A percentile compares a stretch with the other conserved stretches of the same genome.
phyloP scores from a whole-genome alignment of 257 asterid genomes.

The Plectranthus barbatus region DNA sequence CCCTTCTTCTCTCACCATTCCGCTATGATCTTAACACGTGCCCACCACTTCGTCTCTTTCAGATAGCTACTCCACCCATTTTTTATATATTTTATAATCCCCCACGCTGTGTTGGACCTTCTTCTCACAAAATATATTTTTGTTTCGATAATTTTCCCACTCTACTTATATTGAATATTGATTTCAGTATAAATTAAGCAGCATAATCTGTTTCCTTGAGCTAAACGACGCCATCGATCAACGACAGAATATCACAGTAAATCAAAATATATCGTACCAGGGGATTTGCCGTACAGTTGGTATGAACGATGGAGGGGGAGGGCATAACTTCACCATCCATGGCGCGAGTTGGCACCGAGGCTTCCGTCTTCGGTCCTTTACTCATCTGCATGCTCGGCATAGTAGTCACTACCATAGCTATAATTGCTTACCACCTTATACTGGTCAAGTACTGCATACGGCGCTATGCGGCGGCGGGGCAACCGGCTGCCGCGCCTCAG shows the following conservation, averaged over 20 bases:
- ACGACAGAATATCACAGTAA: background rate
- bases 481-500: background rate
- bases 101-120: too few relatives aligned
- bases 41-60: background rate
- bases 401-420: conserved; percentile 19
- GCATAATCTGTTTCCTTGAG: background rate
- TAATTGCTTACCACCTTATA: conserved; percentile 40
- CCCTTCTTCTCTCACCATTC: conserved; percentile 5
- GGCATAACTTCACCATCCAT: conserved; percentile 24
- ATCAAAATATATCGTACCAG: background rate
- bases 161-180: background rate
- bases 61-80: background rate
- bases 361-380: conserved; percentile 23
- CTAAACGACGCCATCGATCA: background rate
- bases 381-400: conserved; percentile 39
- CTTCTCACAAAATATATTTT: background rate
- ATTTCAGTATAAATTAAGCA: background rate
- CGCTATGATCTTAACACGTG: conserved; percentile 6
- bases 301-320: conserved; percentile 52
- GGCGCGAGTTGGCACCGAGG: background rate
- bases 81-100: background rate
- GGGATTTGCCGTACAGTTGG: background rate
- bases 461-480: conserved; percentile 12
- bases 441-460: conserved; percentile 31
- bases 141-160: background rate